Base-by-base conservation (phyloP, 2,329 filamentous ascomycete genomes). In the Fusarium virguliforme region DNA sequence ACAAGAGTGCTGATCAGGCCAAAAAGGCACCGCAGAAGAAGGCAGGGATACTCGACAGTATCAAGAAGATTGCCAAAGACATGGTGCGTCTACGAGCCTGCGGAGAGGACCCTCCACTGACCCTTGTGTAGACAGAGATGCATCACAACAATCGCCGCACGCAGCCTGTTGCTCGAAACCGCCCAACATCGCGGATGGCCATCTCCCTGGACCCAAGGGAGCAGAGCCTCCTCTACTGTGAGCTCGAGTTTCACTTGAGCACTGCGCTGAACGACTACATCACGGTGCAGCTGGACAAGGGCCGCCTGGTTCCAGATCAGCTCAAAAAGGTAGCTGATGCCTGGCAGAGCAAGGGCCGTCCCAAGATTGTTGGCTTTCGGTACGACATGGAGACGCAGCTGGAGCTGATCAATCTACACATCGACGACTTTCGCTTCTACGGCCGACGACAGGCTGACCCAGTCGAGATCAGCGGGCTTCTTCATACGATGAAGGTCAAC, bases 341-440 rank as follows among this genome's bases (percentile, higher is more conserved):
- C 6, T 90, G 87, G 88, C 78, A 81, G 26, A 80, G 83, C 46
- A 83, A 85, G 68, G 87, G 87, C 40, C 86, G 86, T 0, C 86
- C 87, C 6, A 84, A 82, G 61, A 87, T 90, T 8, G 78, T 87
- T 24, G 85, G 86, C 12, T 90, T 89, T 76, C 85, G 87, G 18
- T 90, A 88, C 75, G 87, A 90, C 65, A 76, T 89, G 3, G 87
- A 89, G 79, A 89, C 87, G 1, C 88, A 90, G 78, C 74, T 90
- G n/a, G 86, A 88, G 10, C 82, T 90, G 10, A 76, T 89, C 24
- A 74, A 77, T 15, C 75, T 85, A 8, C 88, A 90, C 68, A 75
- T 83, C 30, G 76, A 84, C 9, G 83, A 85, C 24, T 90, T 90
- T 73, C 83, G 83, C 35, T 90, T 90, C 78, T 85, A 86, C 72